Base-by-base conservation (phyloP, 768 basidiomycete genomes). In the Tephrocybe sp. region DNA sequence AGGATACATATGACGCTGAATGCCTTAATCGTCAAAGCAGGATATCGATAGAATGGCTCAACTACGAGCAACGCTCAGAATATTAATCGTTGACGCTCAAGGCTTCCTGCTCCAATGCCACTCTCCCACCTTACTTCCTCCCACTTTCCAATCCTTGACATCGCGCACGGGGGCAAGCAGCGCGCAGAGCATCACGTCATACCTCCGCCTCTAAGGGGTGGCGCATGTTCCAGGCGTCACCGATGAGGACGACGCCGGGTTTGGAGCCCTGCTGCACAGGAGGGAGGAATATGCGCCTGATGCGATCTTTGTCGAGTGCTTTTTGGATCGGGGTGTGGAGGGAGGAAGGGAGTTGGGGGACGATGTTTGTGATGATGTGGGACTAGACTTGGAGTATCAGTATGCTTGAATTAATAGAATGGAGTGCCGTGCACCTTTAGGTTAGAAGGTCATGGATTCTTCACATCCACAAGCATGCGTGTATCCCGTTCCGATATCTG, bases 181-280 rank as follows among this genome's bases (percentile, higher is more conserved):
- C 14, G 80, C 70, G 32, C 83, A 68, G 12, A 98, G 76, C 31
- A 89, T 58, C 13, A 92, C 87, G 94, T 95, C 97, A 99, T 99
- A 5, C 97, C 97, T 10, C 94, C 93, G 5, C 97, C 97, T 0
- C 97, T 99, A 17, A 99, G 77, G 97, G 97, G 67, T 99, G 97
- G 0, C 97, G 89, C 95, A 98, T 98, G 65, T 98, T 99, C 88
- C 92, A 96, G 1, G 96, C 85, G 65, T 99, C 97, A 1, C 97
- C 97, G 31, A 97, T 74, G 54, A 98, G 82, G 51, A 99, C 71
- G 9, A 83, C 83, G 20, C 92, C 91, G 43, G 84, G 77, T 55
- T 82, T 87, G 14, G 70, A 55, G n/a, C 73, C 74, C 63, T 96
- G 95, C 52, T 83, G 73, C 2, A 85, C 74, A 0, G 94, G 71